Evolutionary conservation across 495 filamentous ascomycete species (phyloP), one percentile per base, ranked within the genome.

Genomic region (Poronia punctata): DNA sequence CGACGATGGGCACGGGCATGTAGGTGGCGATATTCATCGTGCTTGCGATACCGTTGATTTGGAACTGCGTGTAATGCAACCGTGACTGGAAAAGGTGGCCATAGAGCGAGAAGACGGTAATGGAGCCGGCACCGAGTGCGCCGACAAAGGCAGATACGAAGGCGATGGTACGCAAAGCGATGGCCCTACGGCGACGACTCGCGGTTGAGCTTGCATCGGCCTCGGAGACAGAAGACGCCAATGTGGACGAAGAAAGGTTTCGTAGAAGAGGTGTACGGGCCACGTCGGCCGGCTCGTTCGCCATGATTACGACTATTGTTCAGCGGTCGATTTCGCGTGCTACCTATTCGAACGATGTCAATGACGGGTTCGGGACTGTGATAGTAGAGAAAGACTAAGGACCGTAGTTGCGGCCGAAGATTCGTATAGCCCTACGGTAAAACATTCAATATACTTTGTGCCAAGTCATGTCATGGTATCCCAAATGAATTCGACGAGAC

Each of bases 31-130:
- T 64, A 53, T 84, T 87, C 7, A 84, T 87, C 16, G 83, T 78
- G 51, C 88, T 90, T 30, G 83, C 81, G 14, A 96, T 79, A 15
- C 79, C 76, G 62, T 98, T 98, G 58, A 98, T 85, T 50, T 87
- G 85, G 39, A 88, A 72, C 64, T 98, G 92, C 1, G 79, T 82
- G 54, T 96, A 98, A 48, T 75, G 80, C 39, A 98, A 71, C 38
- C 80, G 76, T 29, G 80, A 78, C 51, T 93, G 83, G 60, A 98
- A 84, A 28, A 90, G 68, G 41, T 84, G 89, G 3, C 83, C 90
- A 62, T 95, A 98, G 25, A 98, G 74, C 3, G 86, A 92, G 70
- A 87, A 97, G 14, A 86, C 79, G 5, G 85, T 84, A 43, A 95
- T 80, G 40, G 83, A 88, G 38, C 88, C 87, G 9, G 84, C 88